phyloP scores from a whole-genome alignment of 345 rosid genomes.

The Cardamine resedifolia region DNA sequence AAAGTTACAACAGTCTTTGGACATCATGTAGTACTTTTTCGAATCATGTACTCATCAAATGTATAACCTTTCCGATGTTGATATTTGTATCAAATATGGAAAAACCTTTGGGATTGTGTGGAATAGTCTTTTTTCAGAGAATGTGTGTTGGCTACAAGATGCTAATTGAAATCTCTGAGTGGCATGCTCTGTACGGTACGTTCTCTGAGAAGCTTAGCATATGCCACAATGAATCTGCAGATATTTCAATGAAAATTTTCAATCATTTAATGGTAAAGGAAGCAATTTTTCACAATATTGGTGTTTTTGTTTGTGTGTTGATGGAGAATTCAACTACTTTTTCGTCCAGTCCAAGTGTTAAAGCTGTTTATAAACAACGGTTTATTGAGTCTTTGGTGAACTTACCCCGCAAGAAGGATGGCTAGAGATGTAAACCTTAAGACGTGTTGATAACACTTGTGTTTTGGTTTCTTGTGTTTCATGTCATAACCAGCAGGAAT shows the following conservation, averaged over 20 bases:
- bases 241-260: not conserved
- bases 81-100: constrained; percentile 15
- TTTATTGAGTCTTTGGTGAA: constrained; percentile 11
- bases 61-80: constrained; percentile 25
- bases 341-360: not conserved
- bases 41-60: constrained; percentile 22
- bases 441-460: constrained; percentile 64
- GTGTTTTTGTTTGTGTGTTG: not conserved
- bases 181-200: constrained; percentile 23
- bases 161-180: constrained; percentile 34
- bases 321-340: not conserved
- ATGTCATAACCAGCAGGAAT: constrained; percentile 64
- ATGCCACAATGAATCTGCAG: constrained; percentile 55
- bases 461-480: constrained; percentile 58
- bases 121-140: constrained; percentile 7
- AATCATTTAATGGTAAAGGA: not conserved
- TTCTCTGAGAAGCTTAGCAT: constrained; percentile 46
- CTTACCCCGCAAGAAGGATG: constrained; percentile 64
- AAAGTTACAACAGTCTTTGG: constrained; percentile 33
- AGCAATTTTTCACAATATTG: not conserved
- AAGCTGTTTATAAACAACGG: not conserved
- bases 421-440: constrained; percentile 48
- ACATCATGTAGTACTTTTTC: constrained; percentile 10
- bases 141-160: constrained; percentile 28
- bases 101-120: constrained; percentile 19